Percentiles rank a stretch among this genome's conserved stretches.
Conservation (phyloP, 2,329 filamentous ascomycete species). For the Cladophialophora bantiana region DNA sequence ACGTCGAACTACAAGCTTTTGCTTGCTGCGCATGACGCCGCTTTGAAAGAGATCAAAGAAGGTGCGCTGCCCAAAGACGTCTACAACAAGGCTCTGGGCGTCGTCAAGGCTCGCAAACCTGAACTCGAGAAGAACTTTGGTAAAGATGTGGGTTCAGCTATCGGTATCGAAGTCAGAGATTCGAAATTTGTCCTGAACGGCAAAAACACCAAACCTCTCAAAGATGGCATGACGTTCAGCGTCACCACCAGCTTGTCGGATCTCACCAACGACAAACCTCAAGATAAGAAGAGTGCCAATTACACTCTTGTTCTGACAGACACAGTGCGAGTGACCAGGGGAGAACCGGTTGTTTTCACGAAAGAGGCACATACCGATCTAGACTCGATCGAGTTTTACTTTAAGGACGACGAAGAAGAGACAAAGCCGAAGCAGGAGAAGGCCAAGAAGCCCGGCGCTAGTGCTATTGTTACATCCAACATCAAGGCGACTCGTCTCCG, state of each 20-base stretch:
- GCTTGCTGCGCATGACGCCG: conserved; percentile 81
- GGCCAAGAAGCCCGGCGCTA: conserved; percentile 84
- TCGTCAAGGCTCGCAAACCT: conserved; percentile 89
- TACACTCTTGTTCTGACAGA: conserved; percentile 93
- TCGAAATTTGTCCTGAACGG: conserved; percentile 80
- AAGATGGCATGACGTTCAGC: conserved; percentile 96
- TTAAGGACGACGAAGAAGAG: conserved; percentile 88
- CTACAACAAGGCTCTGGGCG: conserved; percentile 81
- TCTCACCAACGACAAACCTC: conserved; percentile 82
- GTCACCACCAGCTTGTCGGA: conserved; percentile 90
- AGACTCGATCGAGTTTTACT: conserved; percentile 96
- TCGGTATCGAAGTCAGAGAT: conserved; percentile 92
- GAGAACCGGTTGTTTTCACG: conserved; percentile 76
- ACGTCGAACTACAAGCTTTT: conserved; percentile 94
- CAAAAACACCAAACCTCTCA: conserved; percentile 82
- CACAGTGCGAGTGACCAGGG: conserved; percentile 83
- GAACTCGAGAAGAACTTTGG: conserved; percentile 94
- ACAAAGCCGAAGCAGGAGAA: conserved; percentile 84
- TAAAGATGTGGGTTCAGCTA: conserved; percentile 88
- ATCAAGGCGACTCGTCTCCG: conserved; percentile 93
- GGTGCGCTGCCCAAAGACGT: conserved; percentile 87
- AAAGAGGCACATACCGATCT: conserved; percentile 89
- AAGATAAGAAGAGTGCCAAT: conserved; percentile 85
- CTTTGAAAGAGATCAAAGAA: conserved; percentile 88
- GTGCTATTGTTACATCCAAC: conserved; percentile 90